phyloP scores from a whole-genome alignment of 306 rosid species.

The Dryas drummondii region DNA sequence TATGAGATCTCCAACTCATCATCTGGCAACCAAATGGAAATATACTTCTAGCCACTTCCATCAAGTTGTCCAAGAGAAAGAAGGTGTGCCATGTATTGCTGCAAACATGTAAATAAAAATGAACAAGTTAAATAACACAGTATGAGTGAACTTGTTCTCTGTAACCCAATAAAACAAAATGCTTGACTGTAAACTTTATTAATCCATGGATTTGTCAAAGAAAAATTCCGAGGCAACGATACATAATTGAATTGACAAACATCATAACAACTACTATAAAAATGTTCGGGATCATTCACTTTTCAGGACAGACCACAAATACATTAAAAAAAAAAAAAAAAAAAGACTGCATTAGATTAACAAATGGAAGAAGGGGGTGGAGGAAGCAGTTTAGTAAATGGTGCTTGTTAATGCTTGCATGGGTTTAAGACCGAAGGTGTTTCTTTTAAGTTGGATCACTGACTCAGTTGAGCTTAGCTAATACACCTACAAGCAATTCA shows the following conservation, averaged over 20 bases:
- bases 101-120: constrained; percentile 31
- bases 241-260: background rate
- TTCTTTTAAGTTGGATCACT: background rate
- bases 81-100: constrained; percentile 97
- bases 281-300: background rate
- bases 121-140: background rate
- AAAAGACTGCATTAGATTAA: background rate
- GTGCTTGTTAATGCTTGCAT: background rate
- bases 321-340: background rate
- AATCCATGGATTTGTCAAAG: background rate
- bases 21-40: background rate
- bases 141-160: background rate
- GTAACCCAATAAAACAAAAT: background rate
- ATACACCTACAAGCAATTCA: background rate
- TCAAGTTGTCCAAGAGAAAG: constrained; percentile 84
- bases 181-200: background rate
- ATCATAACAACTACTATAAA: background rate
- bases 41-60: constrained; percentile 54
- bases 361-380: background rate
- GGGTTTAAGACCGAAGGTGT: background rate
- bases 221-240: background rate
- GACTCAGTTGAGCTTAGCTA: background rate
- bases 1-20: background rate
- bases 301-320: background rate
- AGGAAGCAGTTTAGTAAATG: background rate